A percentile compares a stretch with the other conserved stretches of the same genome.
Evolutionary conservation across 768 basidiomycete genomes (phyloP).

Genomic region (Russula lepida): DNA sequence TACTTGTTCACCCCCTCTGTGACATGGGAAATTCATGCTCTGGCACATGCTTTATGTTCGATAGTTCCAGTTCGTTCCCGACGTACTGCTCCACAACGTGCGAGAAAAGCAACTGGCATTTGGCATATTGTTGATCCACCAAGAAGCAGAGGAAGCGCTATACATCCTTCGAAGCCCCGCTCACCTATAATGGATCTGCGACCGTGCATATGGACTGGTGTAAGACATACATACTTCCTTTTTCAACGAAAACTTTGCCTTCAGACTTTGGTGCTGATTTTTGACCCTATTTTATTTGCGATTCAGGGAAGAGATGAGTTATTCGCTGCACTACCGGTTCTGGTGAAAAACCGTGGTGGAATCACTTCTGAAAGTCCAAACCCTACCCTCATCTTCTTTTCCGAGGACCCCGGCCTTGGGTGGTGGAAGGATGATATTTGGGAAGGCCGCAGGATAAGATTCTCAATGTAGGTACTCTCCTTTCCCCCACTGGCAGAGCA

Average conservation of each 20-base stretch:
- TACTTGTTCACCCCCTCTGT: background rate
- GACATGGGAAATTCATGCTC: background rate
- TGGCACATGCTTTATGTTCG: background rate
- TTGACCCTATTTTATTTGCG: background rate
- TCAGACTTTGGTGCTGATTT: background rate
- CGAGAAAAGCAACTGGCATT: background rate
- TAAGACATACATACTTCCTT: background rate
- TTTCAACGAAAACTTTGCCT: background rate
- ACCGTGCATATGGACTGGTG: conserved; percentile 15
- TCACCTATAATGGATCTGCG: background rate
- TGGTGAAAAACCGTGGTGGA: conserved; percentile 1
- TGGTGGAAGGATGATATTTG: conserved; percentile 15
- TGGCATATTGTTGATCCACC: conserved; percentile 8
- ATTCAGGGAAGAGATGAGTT: conserved; percentile 9
- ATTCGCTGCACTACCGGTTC: conserved; percentile 8
- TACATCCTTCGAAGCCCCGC: background rate
- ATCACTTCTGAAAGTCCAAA: background rate
- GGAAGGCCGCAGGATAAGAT: conserved; percentile 9
- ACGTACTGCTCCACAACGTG: background rate
- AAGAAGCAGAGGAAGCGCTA: background rate
- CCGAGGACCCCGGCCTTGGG: conserved; percentile 7
- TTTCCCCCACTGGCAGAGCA: background rate
- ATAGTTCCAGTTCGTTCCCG: background rate
- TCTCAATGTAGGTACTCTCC: conserved; percentile 13
- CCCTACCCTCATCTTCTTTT: conserved; percentile 9